Base-by-base conservation (phyloP, 2,329 filamentous ascomycete species). In the Aspergillus pseudoglaucus region DNA sequence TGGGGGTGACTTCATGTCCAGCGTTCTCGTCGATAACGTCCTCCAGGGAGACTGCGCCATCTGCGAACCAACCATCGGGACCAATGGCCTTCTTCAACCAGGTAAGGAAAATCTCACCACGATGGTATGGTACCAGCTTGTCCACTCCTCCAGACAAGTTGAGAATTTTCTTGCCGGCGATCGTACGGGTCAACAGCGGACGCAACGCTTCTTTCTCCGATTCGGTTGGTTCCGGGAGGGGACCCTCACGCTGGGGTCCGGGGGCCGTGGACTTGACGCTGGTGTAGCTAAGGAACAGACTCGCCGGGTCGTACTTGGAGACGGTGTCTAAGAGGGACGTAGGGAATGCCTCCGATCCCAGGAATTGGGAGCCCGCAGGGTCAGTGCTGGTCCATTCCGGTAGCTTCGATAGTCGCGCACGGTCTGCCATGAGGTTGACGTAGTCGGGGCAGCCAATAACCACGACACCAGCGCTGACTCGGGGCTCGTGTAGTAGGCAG, bases 381-480 rank as follows among this genome's bases (percentile, higher is more conserved):
- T 79, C 72, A 10, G 76, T 75, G 2, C 73, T 65, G 0, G 77
- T 79, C 68, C 79, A 88, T 0, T 81, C 79, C 12, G 75, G 54
- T 9, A 86, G 72, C 59, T 84, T 88, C 0, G 85, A 85, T 33
- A 84, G 74, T 4, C 80, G 75, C 0, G 91, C 91, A 9, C 93
- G 87, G 58, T 91, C 84, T 7, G 75, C 76, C 82, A 97, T 86
- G 14, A 97, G 73, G 65, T 87, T 76, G 53, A 84, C 81, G 59
- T 88, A 95, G 68, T 98, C 91, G 1, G 90, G 89, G 66, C 90
- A 95, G 1, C 91, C 93, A 46, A 97, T 87, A 20, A 95, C 78
- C 2, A 87, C 77, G 6, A 95, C 82, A 1, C 81, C 90, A 0
- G 87, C 84, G n/a, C 78, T 84, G 47, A 97, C 79, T 53, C 90